Evolutionary conservation across 768 basidiomycete species (phyloP), one percentile per base, ranked within the genome.

Genomic region (Fomitopsis serialis): DNA sequence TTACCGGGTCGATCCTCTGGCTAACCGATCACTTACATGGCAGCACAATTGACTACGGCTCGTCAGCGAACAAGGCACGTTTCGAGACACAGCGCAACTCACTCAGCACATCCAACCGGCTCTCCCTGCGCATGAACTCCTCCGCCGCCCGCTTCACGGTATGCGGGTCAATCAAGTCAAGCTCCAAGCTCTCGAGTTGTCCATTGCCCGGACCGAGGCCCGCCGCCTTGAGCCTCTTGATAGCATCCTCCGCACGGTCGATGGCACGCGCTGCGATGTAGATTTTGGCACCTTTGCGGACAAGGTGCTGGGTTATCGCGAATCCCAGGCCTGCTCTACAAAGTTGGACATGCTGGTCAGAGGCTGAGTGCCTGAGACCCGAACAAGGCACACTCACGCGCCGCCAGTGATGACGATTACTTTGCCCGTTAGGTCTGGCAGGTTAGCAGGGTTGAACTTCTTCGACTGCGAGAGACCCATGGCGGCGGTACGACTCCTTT

Each of bases 341-440:
- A 32, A 5, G 29, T 11, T 21, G 35, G 1, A 46, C 36, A 3
- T 34, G 10, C 21, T 11, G 32, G 12, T 5, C 5, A 11, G 17
- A 11, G 42, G n/a, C 17, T 36, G 17, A 3, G 21, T 42, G 7
- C 8, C 2, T 11, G 23, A 42, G 32, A 32, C 29, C 11, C 29
- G 29, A 11, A 4, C 25, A 35, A 19, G 29, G 23, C 48, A 25
- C 48, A 62, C 73, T 67, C 52, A 81, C 78, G 82, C 84, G 57
- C 75, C 79, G 15, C 82, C 82, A 0, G 81, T 84, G 19, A 85
- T 77, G 37, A 82, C 65, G 43, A 69, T 62, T n/a, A 83, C 78
- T 60, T 79, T 79, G 11, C 77, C 79, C 6, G 62, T 66, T 8
- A 80, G 64, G 58, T 78, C 74, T 2, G 72, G 67, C 27, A 82